Conservation (phyloP, 106 monocot genomes). For the Posidonia australis region DNA sequence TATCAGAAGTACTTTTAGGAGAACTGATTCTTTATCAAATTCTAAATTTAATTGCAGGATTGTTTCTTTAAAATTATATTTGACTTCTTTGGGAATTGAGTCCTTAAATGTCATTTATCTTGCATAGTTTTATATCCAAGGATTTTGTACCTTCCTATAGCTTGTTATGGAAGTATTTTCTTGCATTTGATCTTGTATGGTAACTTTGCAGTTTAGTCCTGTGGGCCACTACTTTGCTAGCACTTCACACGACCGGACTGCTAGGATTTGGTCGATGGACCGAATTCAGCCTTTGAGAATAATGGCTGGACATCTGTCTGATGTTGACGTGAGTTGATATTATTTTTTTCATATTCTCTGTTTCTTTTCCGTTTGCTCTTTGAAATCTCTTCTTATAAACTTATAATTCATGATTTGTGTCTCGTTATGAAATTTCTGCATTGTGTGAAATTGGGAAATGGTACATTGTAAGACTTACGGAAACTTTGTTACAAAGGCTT, state of each 20-base stretch:
- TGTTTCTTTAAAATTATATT: no score
- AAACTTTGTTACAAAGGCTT: no score
- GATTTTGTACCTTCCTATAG: no score
- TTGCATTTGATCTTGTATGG: neutral
- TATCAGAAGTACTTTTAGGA: no score
- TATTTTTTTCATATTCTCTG: neutral
- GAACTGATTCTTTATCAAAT: no score
- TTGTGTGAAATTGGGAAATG: no score
- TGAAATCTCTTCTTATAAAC: neutral
- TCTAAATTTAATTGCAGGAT: no score
- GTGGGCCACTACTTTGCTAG: slow-evolving; percentile 95
- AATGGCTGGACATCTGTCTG: slow-evolving; percentile 99
- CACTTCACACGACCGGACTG: slow-evolving; percentile 96
- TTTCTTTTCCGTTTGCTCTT: neutral
- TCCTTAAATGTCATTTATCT: no score
- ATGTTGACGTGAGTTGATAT: slow-evolving; percentile 88
- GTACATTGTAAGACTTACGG: no score
- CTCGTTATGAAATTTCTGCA: neutral
- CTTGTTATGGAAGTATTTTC: no score
- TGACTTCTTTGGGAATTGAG: no score
- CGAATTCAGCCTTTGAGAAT: slow-evolving; percentile 86
- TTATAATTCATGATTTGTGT: neutral
- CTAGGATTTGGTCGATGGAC: slow-evolving; percentile 98
- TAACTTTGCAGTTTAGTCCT: slow-evolving; percentile 73
- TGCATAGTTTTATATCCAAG: no score